A percentile compares a stretch with the other conserved stretches of the same genome.
phyloP scores from a whole-genome alignment of 768 basidiomycete genomes.

The Dacryopinax spathularia region DNA sequence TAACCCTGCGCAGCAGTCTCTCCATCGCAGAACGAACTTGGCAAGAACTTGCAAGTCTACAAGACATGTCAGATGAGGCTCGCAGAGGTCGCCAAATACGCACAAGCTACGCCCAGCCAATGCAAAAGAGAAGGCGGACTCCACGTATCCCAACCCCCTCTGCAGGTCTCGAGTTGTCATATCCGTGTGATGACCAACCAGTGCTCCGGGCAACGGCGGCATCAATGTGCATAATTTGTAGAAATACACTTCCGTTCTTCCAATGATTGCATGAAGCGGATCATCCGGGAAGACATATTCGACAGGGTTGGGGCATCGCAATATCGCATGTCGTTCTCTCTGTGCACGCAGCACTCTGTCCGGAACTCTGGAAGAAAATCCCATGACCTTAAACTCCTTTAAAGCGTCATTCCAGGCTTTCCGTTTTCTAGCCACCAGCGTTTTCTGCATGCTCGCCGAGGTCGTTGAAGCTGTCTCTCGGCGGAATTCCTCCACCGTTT shows the following conservation, averaged over 20 bases:
- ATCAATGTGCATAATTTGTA: constrained; percentile 48
- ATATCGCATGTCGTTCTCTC: constrained; percentile 42
- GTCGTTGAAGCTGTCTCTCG: constrained; percentile 24
- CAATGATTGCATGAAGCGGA: constrained; percentile 13
- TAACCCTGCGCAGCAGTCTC: not conserved
- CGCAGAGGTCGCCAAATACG: constrained; percentile 16
- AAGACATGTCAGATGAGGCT: not conserved
- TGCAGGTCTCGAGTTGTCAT: constrained; percentile 76
- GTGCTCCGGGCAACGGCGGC: constrained; percentile 45
- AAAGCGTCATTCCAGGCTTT: constrained; percentile 84
- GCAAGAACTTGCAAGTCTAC: not conserved
- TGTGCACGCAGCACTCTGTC: constrained; percentile 51
- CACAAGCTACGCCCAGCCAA: constrained; percentile 51
- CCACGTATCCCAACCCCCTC: constrained; percentile 59
- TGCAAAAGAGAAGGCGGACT: constrained; percentile 60
- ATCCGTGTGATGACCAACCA: constrained; percentile 64
- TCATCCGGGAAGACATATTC: not conserved
- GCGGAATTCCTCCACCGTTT: constrained; percentile 23
- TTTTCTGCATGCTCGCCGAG: constrained; percentile 38
- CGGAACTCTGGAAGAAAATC: constrained; percentile 57
- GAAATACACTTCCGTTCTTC: constrained; percentile 50
- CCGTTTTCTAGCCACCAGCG: constrained; percentile 64
- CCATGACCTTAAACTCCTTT: constrained; percentile 70
- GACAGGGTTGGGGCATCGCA: not conserved
- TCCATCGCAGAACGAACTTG: not conserved